These are phyloP conservation scores for Helianthus annuus DNA, from an alignment of 129 eudicot genomes.

Conservation along the genomic window HanXRQr2.0-SUNRISE NC_035438.2:69343729-69344228, in stretches of 20 bases:
- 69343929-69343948: constrained; percentile 17
- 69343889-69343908: constrained; percentile 7
- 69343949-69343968: constrained; percentile 10
- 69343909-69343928: neutral
- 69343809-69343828: constrained; percentile 13
- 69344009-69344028: constrained; percentile 19
- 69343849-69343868: constrained; percentile 21
- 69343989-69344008: constrained; percentile 16
- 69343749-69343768: constrained; percentile 17
- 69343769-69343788: constrained; percentile 28
- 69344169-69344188: too few species aligned
- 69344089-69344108: too few species aligned
- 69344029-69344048: constrained; percentile 10
- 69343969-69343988: constrained; percentile 13
- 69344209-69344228: too few species aligned
- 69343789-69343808: constrained; percentile 6
- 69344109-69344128: too few species aligned
- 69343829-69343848: constrained; percentile 10
- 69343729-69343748: constrained; percentile 18
- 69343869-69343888: constrained; percentile 3
- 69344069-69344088: too few species aligned
- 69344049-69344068: neutral
- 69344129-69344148: too few species aligned
- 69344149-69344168: too few species aligned
- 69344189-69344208: too few species aligned